These are phyloP conservation scores for Claviceps sorghi DNA, from an alignment of 2,329 filamentous ascomycete genomes.

Conservation along the genomic window DNA sequence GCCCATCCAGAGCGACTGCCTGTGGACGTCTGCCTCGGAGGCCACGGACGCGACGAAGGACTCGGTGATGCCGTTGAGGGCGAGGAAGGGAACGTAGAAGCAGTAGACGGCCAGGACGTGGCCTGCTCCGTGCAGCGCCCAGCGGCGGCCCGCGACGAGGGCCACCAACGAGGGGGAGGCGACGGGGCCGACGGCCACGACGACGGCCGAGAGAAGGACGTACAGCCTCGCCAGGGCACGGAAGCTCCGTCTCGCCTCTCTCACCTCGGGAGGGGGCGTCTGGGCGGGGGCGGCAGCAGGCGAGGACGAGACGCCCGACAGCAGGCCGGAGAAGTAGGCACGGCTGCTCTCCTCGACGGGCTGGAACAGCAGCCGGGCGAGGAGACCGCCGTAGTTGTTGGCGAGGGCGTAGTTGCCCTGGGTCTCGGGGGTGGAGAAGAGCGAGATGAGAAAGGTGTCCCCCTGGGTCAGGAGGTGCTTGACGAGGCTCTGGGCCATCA, in stretches of 20 bases:
- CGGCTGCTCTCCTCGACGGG: conserved; percentile 90
- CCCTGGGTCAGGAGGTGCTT: conserved; percentile 93
- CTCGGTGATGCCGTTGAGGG: conserved; percentile 81
- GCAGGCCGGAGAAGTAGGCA: conserved; percentile 72
- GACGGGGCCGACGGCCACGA: conserved; percentile 57
- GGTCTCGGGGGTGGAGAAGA: conserved; percentile 59
- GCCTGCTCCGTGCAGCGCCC: conserved; percentile 60
- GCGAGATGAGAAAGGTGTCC: conserved; percentile 74
- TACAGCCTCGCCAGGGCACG: conserved; percentile 57
- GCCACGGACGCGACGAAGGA: conserved; percentile 86
- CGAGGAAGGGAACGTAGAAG: conserved; percentile 85
- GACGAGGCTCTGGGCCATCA: conserved; percentile 76
- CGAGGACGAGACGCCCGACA: conserved; percentile 26
- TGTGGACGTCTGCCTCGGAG: conserved; percentile 55
- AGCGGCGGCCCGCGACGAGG: conserved; percentile 61
- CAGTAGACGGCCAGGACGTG: conserved; percentile 66
- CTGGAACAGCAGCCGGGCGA: conserved; percentile 82
- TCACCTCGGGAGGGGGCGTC: conserved; percentile 16
- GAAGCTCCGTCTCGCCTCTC: conserved; percentile 37
- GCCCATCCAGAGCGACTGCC: conserved; percentile 73
- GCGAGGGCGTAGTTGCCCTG: conserved; percentile 89
- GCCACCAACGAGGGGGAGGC: conserved; percentile 59
- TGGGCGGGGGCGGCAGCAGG: not conserved
- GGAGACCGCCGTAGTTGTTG: conserved; percentile 82
- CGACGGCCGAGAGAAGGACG: conserved; percentile 53